phyloP scores from a whole-genome alignment of 805 yeast species.

The Teunomyces barrocoloradensis region DNA sequence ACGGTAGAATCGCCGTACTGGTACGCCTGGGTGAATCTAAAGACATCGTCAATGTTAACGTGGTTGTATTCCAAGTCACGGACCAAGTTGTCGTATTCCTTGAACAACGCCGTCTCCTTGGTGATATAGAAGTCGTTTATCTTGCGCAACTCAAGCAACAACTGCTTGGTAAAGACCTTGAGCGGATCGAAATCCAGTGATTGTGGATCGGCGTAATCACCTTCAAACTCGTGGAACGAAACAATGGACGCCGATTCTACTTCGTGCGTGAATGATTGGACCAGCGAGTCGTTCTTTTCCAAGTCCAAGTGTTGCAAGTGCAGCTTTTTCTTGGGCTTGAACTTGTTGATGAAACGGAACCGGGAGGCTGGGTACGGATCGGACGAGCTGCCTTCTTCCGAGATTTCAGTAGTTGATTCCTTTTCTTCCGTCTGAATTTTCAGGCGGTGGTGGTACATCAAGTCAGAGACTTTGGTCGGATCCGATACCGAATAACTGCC shows the following conservation, averaged over 20 bases:
- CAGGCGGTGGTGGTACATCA: slow-evolving; percentile 15
- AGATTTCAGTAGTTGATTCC: neutral
- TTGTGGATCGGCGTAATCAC: slow-evolving; percentile 7
- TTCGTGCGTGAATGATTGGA: slow-evolving; percentile 14
- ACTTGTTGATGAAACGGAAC: slow-evolving; percentile 17
- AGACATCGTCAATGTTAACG: slow-evolving; percentile 24
- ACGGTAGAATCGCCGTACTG: slow-evolving; percentile 11
- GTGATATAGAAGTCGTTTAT: slow-evolving; percentile 50
- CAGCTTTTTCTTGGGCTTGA: slow-evolving; percentile 12
- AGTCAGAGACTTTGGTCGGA: slow-evolving; percentile 26
- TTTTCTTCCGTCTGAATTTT: neutral
- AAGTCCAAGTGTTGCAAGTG: slow-evolving; percentile 1
- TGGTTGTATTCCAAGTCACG: slow-evolving; percentile 42
- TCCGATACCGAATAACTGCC: slow-evolving; percentile 18
- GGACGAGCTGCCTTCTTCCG: slow-evolving; percentile 1
- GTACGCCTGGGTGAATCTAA: slow-evolving; percentile 25
- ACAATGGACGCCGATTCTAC: slow-evolving; percentile 16
- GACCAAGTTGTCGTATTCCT: slow-evolving; percentile 44
- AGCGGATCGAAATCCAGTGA: slow-evolving; percentile 22
- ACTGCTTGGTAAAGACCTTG: slow-evolving; percentile 45
- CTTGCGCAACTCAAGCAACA: slow-evolving; percentile 49
- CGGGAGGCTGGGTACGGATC: slow-evolving; percentile 8
- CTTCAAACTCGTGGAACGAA: slow-evolving; percentile 9
- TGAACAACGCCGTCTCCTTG: slow-evolving; percentile 46
- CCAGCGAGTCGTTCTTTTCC: slow-evolving; percentile 10